Evolutionary conservation across 1,139 yeast species (phyloP), one percentile per base, ranked within the genome.

Genomic region (Pichia sp.): DNA sequence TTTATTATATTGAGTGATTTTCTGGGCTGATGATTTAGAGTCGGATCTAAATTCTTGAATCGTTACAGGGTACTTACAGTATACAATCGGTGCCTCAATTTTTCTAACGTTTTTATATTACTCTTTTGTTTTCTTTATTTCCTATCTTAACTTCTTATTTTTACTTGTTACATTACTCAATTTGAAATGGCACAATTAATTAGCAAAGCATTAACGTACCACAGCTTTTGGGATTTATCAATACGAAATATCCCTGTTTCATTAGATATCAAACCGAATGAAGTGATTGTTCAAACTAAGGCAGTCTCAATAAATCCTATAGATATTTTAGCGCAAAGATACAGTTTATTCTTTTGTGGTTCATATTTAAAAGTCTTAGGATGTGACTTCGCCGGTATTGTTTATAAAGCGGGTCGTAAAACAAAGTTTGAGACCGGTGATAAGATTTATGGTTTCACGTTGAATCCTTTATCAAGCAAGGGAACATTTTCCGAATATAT

Each of bases 281-380:
- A 74, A 43, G 56, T 82, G 7, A 67, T 84, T 19, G 68, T 85
- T 22, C 75, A 79, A 52, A 74, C 81, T 20, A 66, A 64, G 31
- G 69, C 76, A 14, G 79, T 78, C 1, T 72, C 82, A 0, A 62
- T 82, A 39, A 84, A 83, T 52, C 93, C 94, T 0, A 68, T 82
- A 34, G 95, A 84, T 57, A 48, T 72, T 40, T 63, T 79, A 41
- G 53, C 79, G 36, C 44, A 51, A 15, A 41, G 44, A 9, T n/a
- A 53, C 1, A 33, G 50, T 33, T 45, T 52, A 9, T 41, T 42
- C 14, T 64, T 62, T 54, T 61, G 60, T 45, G 64, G 56, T n/a
- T 53, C 60, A 1, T 60, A 56, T 2, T 67, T 66, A 30, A 72
- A 74, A 41, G 86, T 85, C 8, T 54, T 79, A 24, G 89, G 91